These are phyloP conservation scores for Rhytidhysteron rufulum DNA, from an alignment of 2,329 filamentous ascomycete species.

Conservation along the genomic window DNA sequence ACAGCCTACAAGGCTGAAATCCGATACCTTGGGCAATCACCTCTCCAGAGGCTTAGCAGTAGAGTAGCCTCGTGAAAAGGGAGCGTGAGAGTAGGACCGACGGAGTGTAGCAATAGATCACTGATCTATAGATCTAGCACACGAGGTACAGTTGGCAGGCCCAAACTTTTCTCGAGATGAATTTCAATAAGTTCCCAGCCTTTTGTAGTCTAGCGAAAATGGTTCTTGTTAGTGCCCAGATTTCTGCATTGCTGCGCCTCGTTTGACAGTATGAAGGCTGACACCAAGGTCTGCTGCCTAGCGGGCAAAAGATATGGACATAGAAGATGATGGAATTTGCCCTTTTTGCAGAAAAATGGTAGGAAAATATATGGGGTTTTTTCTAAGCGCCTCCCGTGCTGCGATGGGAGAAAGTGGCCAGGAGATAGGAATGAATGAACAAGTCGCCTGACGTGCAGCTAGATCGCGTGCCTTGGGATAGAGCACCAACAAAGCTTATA, in stretches of 20 bases:
- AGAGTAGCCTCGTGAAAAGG: not conserved
- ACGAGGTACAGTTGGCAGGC: not conserved
- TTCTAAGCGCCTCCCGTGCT: no score
- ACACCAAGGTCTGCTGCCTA: not conserved
- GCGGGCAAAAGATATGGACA: not conserved
- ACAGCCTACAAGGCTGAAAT: slow-evolving; percentile 3
- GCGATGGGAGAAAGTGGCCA: not conserved
- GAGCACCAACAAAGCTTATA: slow-evolving; percentile 4
- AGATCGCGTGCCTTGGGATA: slow-evolving; percentile 1
- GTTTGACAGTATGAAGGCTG: slow-evolving; percentile 1
- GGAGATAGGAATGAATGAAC: not conserved
- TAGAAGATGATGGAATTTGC: no score
- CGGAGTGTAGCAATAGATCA: no score
- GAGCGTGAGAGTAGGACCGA: no score
- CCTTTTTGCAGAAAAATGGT: no score
- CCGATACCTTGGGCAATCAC: not conserved
- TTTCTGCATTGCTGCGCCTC: slow-evolving; percentile 1
- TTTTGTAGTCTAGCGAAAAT: not conserved
- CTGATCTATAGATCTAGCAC: no score
- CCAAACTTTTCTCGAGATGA: slow-evolving; percentile 1
- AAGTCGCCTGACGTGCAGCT: not conserved
- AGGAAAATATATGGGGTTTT: no score
- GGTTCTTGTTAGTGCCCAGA: not conserved
- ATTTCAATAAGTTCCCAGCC: not conserved
- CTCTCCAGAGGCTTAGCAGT: slow-evolving; percentile 1